Percentiles rank a stretch among this genome's conserved stretches.
Conservation (phyloP, 495 filamentous ascomycete genomes). For the Lophium mytilinum region DNA sequence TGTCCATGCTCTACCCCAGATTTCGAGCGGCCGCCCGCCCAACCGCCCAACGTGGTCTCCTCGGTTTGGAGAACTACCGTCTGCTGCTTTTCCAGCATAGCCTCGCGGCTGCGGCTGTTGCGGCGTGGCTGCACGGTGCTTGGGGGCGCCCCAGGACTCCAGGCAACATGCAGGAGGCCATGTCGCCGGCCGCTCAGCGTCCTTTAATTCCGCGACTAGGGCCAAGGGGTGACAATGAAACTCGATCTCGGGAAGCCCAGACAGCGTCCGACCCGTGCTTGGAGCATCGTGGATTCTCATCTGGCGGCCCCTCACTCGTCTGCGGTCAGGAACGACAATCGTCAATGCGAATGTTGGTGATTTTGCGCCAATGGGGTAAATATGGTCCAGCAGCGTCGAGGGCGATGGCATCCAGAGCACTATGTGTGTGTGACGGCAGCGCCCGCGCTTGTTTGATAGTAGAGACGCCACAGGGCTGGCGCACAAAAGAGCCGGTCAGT, state of each 20-base stretch:
- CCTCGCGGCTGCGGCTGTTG: background rate
- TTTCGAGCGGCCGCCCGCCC: background rate
- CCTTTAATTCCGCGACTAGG: constrained; percentile 19
- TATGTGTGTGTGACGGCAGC: background rate
- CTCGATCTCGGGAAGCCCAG: constrained; percentile 27
- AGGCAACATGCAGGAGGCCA: constrained; percentile 7
- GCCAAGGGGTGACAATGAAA: constrained; percentile 15
- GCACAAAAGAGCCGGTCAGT: too few relatives aligned
- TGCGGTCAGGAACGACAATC: background rate
- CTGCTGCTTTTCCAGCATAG: background rate
- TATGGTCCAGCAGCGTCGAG: background rate
- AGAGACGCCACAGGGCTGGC: background rate
- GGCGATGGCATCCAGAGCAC: background rate
- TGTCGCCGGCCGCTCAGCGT: constrained; percentile 18
- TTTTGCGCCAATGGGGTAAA: background rate
- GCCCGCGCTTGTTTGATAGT: background rate
- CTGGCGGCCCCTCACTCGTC: background rate
- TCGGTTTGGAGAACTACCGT: background rate
- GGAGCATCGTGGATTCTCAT: constrained; percentile 7
- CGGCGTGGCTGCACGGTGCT: constrained; percentile 7
- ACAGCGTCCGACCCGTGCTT: constrained; percentile 22
- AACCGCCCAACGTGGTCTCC: background rate
- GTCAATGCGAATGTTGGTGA: background rate
- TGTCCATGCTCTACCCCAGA: background rate
- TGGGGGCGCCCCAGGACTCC: constrained; percentile 9